A percentile compares a stretch with the other conserved stretches of the same genome.
Conservation (phyloP, 139 green algal species). For the Closterium sp. region DNA sequence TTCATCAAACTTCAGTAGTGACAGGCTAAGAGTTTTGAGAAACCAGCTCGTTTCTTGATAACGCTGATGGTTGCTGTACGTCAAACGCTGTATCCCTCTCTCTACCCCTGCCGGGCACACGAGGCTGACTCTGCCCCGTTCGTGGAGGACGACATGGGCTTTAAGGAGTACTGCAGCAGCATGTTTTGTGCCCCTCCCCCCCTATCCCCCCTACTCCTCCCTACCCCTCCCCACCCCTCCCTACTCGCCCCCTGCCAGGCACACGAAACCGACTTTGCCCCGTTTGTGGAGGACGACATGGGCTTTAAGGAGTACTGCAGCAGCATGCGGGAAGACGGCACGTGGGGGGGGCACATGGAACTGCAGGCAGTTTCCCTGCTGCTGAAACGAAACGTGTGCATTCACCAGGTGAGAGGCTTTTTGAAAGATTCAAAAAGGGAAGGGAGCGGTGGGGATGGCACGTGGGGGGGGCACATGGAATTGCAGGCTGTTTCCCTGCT, state of each 20-base stretch:
- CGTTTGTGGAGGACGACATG: constrained; percentile 75
- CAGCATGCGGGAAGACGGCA: constrained; percentile 65
- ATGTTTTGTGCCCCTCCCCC: constrained; percentile 44
- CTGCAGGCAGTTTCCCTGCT: constrained; percentile 59
- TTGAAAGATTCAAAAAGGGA: no score
- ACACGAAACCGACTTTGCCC: constrained; percentile 56
- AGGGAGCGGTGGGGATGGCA: no score
- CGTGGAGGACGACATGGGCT: constrained; percentile 72
- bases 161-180: constrained; percentile 61
- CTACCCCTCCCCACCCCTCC: not conserved
- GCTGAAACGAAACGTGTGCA: constrained; percentile 58
- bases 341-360: constrained; percentile 74
- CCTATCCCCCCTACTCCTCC: no score
- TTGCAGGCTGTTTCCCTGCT: not conserved
- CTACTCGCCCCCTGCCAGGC: not conserved
- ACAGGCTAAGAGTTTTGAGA: no score
- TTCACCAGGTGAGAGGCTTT: constrained; percentile 58
- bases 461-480: not conserved
- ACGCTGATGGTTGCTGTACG: no score
- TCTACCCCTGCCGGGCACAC: not conserved
- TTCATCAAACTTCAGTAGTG: no score
- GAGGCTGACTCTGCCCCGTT: constrained; percentile 62
- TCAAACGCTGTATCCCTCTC: not conserved
- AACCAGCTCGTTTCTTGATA: no score
- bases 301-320: constrained; percentile 64